Evolutionary conservation across 139 green algal genomes (phyloP), one percentile per base, ranked within the genome.

Genomic region (Chloropicon primus): DNA sequence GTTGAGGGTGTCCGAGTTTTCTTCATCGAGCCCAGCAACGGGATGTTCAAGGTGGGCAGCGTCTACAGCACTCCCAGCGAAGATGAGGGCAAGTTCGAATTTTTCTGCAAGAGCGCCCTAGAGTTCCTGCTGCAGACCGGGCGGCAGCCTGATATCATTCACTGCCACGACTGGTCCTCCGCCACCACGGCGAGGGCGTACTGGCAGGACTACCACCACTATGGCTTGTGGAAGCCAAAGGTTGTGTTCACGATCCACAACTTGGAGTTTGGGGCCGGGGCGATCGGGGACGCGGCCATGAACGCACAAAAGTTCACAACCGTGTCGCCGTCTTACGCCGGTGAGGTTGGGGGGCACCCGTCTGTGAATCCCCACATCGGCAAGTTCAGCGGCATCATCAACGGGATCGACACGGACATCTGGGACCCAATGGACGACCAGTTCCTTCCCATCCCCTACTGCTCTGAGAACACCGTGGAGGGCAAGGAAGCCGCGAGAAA

Each of bases 381-480:
- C 80, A 94, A 94, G 85, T 92, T 96, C 82, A 86, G 87, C 78
- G 90, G 85, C 73, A 91, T 94, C 80, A 85, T 93, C 54, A 99
- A 98, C 81, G 95, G 95, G 72, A 98, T 99, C 75, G 95, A 99
- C 86, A 78, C 87, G 26, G 95, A 99, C 82, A 94, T 98, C 74
- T 99, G 95, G 95, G 91, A 98, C 82, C 95, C 95, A 2, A 73
- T 79, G 2, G 78, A 82, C 23, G 94, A 97, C 82, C 28, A 76
- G 17, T 91, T 90, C 81, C 80, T 97, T 74, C 92, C 91, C 21
- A 53, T 87, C 24, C 84, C 84, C 24, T 93, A 84, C 78, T 80
- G 41, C 23, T 28, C 77, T 1, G 71, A 24, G 1, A 82, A 25
- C 29, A 80, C 84, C 1, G 26, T 1, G 0, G 24, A 28, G 2